Percentiles rank a stretch among this genome's conserved stretches.
These are phyloP conservation scores for Penicillium occitanis DNA, from an alignment of 2,329 filamentous ascomycete species.

Conservation along the genomic window DNA sequence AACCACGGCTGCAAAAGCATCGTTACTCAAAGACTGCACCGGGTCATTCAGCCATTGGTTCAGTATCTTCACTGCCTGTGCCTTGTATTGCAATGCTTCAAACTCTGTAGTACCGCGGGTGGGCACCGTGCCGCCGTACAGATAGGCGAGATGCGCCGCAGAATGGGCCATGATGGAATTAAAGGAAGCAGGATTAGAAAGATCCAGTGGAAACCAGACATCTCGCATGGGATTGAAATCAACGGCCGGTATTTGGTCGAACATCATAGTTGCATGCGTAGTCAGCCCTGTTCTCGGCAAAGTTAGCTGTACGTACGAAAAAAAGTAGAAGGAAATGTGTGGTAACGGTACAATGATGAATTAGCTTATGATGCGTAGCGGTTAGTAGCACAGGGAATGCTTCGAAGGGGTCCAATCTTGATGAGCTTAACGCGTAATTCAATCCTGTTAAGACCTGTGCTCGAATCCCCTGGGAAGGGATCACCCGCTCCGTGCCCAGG, in stretches of 20 bases:
- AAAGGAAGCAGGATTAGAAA: slow-evolving; percentile 45
- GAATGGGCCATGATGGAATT: slow-evolving; percentile 46
- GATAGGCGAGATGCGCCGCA: slow-evolving; percentile 40
- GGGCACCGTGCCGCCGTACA: slow-evolving; percentile 32
- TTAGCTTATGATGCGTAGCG: slow-evolving; percentile 36
- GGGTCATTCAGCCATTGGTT: slow-evolving; percentile 12
- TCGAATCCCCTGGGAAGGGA: slow-evolving; percentile 1
- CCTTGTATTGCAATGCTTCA: slow-evolving; percentile 18
- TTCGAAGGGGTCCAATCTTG: slow-evolving; percentile 38
- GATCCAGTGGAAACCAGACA: slow-evolving; percentile 43
- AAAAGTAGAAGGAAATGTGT: background rate
- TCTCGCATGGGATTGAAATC: slow-evolving; percentile 43
- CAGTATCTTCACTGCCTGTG: slow-evolving; percentile 14
- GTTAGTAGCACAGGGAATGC: slow-evolving; percentile 37
- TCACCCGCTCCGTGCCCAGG: background rate
- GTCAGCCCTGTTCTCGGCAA: slow-evolving; percentile 29
- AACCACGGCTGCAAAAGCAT: slow-evolving; percentile 36
- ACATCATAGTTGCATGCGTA: slow-evolving; percentile 36
- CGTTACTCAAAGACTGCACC: slow-evolving; percentile 35
- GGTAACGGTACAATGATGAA: slow-evolving; percentile 38
- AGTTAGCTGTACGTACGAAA: background rate
- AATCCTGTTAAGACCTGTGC: slow-evolving; percentile 28
- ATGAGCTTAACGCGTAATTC: slow-evolving; percentile 31
- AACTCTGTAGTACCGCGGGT: slow-evolving; percentile 12
- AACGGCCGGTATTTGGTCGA: slow-evolving; percentile 28